Conservation (phyloP, 176 grass and related monocot species). For the Oryza nivara region DNA sequence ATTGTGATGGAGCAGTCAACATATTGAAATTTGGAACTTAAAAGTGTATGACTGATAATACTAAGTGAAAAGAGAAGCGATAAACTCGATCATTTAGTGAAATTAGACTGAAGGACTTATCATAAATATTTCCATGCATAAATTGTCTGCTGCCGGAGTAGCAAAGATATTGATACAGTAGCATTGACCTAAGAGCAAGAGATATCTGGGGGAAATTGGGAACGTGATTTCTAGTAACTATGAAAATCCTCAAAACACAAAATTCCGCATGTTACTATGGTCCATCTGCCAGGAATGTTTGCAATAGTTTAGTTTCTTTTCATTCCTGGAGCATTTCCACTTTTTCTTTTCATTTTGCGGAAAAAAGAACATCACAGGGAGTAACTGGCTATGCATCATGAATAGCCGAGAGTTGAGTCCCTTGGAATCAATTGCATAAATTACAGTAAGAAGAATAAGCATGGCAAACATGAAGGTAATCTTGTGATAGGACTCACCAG, state of each 20-base stretch:
- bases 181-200: neutral
- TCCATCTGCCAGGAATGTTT: neutral
- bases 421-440: neutral
- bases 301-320: neutral
- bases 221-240: conserved; percentile 18
- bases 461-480: neutral
- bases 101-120: neutral
- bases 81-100: neutral
- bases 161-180: conserved; percentile 4
- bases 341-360: neutral
- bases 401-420: neutral
- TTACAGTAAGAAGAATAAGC: neutral
- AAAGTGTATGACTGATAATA: neutral
- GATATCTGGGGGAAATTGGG: neutral
- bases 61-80: neutral
- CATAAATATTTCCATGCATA: neutral
- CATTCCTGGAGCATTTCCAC: neutral
- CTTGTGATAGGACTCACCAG: conserved; percentile 62
- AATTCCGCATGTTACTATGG: neutral
- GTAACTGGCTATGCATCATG: neutral
- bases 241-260: neutral
- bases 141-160: neutral
- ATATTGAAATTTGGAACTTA: conserved; percentile 9
- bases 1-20: conserved; percentile 15
- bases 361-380: neutral